Conservation (phyloP, 352 stramenopile species). For the Ophiocytium majus region DNA sequence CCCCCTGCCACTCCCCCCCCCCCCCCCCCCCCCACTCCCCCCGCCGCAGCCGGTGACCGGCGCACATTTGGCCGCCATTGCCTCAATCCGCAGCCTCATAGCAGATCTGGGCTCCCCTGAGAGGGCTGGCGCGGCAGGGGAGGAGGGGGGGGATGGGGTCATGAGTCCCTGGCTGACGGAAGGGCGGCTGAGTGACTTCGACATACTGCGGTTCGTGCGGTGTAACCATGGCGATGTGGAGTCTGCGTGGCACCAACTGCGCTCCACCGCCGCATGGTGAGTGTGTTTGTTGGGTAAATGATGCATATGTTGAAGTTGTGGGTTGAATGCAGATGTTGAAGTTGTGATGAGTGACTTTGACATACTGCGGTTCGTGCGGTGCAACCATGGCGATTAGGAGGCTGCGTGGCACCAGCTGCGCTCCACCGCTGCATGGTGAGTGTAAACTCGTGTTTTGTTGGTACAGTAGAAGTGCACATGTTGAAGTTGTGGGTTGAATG, state of each 20-base stretch:
- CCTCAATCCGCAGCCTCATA: not conserved
- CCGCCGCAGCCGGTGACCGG: not conserved
- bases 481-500: not conserved
- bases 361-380: not conserved
- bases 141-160: not conserved
- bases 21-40: not conserved
- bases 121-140: not conserved
- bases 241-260: not conserved
- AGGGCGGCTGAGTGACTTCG: slow-evolving; percentile 3
- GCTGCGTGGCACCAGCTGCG: not conserved
- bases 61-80: not conserved
- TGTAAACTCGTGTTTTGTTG: not conserved
- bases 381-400: not conserved
- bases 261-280: not conserved
- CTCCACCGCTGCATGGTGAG: not conserved
- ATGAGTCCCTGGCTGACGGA: slow-evolving; percentile 17
- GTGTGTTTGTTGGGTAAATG: not conserved
- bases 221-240: not conserved
- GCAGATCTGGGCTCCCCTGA: not conserved
- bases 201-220: not conserved
- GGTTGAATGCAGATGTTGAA: not conserved
- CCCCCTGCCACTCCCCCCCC: no score
- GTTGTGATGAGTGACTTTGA: no score
- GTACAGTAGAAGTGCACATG: not conserved
- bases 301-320: not conserved